Evolutionary conservation across 2,329 filamentous ascomycete species (phyloP), one percentile per base, ranked within the genome.

Genomic region (Capronia epimyces): DNA sequence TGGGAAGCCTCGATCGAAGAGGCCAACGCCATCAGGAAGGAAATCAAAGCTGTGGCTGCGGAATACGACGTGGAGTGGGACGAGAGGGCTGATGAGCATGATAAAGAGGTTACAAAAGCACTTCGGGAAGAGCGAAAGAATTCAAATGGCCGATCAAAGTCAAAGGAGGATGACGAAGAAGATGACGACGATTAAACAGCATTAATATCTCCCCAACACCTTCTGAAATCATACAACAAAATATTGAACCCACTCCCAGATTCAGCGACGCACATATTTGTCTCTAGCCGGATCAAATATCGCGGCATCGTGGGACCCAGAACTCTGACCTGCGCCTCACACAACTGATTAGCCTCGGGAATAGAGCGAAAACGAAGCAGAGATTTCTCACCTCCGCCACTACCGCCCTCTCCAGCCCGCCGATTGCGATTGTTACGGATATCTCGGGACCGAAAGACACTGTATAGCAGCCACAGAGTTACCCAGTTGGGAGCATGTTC

Each of bases 31-130:
- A 68, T 95, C 57, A 73, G 89, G 4, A 79, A 77, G 57, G 90
- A 96, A 69, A 86, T 96, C 66, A 86, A 85, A 69, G 76, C 77
- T 13, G 80, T 94, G 7, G 89, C 90, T 0, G 80, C 83, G 27
- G 89, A 95, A 69, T 95, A 95, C 66, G 89, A 94, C 61, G 87
- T 90, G 6, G 87, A 91, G 45, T 95, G 89, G 87, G 81, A 95
- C 62, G 88, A 93, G 71, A 77, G 75, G 54, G 73, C 73, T 56
- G 87, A 94, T 59, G 80, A 91, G 45, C 82, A 81, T 10, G 79
- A 84, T 61, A 77, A 85, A 57, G 71, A 67, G 49, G 77, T 81
- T 16, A 73, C 71, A 2, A 69, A 78, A 55, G 77, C 75, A 5
- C 62, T 81, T 53, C 72, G 71, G 55, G 69, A 79, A 32, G 73